Evolutionary conservation across 2,329 filamentous ascomycete species (phyloP), one percentile per base, ranked within the genome.

Genomic region (Dryadomyces quercus-mongolicae): DNA sequence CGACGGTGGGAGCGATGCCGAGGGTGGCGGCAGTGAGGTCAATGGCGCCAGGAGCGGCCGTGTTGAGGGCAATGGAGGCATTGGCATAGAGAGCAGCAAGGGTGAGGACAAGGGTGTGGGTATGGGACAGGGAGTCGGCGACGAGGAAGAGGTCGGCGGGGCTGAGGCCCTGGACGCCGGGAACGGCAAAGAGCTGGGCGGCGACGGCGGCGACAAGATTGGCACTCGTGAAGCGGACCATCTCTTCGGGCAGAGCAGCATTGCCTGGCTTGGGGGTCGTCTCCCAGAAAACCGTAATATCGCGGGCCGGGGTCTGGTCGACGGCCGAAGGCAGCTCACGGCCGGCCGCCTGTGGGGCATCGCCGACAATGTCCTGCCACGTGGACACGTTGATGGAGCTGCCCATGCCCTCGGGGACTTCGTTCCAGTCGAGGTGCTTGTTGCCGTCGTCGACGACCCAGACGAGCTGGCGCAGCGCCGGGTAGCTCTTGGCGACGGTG

Each of bases 391-490:
- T 86, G 57, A 95, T 75, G 58, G 77, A 82, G 55, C 85, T 80
- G 16, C 85, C 85, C 55, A 85, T 84, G 52, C 86, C 85, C 63
- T 85, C 80, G 12, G 91, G 90, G 2, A 91, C 81, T 65, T 92
- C 88, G 62, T 88, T 91, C 91, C 92, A 98, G 69, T 95, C 91
- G 77, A 98, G 86, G 66, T 97, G 92, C 61, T 82, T 81, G 71
- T 84, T 96, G 45, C 89, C 89, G 64, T 89, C 81, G 62, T 96
- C 92, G 5, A 94, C 89, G 13, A 96, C 91, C 88, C 91, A 97
- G 61, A 96, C 80, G 36, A 95, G 76, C 61, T 90, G 82, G 57
- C 83, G 84, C 48, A 98, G 76, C 42, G 78, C 76, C 5, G 84
- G 77, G 62, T 87, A 57, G 53, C 74, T 77, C 62, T 84, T 80